A percentile compares a stretch with the other conserved stretches of the same genome.
phyloP scores from a whole-genome alignment of 1,284 basidiomycete species.

The Phellopilus nigrolimitatus region DNA sequence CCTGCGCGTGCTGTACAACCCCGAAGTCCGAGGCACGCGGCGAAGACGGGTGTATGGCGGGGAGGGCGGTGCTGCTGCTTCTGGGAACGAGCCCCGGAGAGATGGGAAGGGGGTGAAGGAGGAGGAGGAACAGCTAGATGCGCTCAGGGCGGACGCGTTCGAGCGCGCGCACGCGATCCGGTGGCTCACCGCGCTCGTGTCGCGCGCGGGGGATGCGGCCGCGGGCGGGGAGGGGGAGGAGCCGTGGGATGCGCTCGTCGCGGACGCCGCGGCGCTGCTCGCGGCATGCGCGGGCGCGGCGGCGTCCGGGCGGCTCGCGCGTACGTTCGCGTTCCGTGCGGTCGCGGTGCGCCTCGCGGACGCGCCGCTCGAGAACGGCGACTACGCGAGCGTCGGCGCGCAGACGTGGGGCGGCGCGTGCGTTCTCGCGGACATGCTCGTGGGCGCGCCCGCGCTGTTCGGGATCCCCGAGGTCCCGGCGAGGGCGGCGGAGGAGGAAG shows the following conservation, averaged over 20 bases:
- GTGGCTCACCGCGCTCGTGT: constrained; percentile 65
- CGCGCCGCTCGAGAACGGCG: constrained; percentile 66
- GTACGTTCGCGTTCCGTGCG: constrained; percentile 36
- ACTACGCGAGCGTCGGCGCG: constrained; percentile 76
- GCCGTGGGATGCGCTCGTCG: constrained; percentile 34
- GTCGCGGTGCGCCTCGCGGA: constrained; percentile 59
- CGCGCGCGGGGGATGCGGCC: constrained; percentile 21
- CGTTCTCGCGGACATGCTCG: constrained; percentile 75
- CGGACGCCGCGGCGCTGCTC: constrained; percentile 49
- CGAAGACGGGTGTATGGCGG: too few relatives aligned
- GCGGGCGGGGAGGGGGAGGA: constrained; percentile 20
- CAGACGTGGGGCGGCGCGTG: constrained; percentile 91
- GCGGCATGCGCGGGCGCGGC: constrained; percentile 37
- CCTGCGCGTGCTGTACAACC: constrained; percentile 31
- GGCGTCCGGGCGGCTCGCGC: constrained; percentile 37
- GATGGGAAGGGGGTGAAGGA: neutral
- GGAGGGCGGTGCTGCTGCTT: too few relatives aligned
- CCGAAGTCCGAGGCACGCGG: constrained; percentile 34
- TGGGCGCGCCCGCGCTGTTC: constrained; percentile 52
- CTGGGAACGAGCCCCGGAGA: too few relatives aligned
- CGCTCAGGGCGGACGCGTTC: constrained; percentile 48
- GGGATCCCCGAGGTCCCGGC: constrained; percentile 31
- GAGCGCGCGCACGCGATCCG: constrained; percentile 63
- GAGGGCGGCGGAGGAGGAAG: neutral
- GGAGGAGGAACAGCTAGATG: constrained; percentile 13